Conservation (phyloP, 164 flowering plant species). For the Chimonanthus praecox region DNA sequence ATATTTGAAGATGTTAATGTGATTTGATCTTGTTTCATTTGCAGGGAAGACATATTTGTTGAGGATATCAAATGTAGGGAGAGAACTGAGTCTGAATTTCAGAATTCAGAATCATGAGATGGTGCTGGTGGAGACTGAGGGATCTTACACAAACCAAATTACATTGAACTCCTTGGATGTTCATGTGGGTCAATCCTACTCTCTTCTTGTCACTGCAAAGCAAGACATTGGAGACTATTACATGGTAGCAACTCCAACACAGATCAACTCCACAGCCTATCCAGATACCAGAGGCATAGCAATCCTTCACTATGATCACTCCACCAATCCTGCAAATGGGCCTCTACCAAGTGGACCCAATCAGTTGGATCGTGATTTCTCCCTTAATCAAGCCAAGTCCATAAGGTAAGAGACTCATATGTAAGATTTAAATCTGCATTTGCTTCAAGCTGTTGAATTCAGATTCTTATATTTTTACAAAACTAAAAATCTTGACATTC, state of each 20-base stretch:
- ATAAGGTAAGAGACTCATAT: constrained; percentile 30
- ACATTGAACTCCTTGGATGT: constrained; percentile 49
- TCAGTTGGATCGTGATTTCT: constrained; percentile 38
- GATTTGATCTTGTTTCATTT: background rate
- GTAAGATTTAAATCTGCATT: too few relatives aligned
- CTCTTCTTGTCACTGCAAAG: constrained; percentile 59
- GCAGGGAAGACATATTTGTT: constrained; percentile 57
- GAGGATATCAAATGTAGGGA: constrained; percentile 58
- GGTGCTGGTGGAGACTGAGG: constrained; percentile 72
- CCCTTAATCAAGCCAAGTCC: constrained; percentile 54
- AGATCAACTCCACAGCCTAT: constrained; percentile 11
- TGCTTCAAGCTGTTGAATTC: too few relatives aligned
- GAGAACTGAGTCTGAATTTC: constrained; percentile 44
- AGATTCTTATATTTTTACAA: too few relatives aligned
- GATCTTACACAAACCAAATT: constrained; percentile 57
- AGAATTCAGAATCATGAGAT: constrained; percentile 55
- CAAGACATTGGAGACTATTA: constrained; percentile 39
- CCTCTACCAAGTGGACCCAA: constrained; percentile 49
- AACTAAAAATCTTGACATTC: too few relatives aligned
- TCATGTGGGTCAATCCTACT: constrained; percentile 69
- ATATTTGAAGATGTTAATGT: too few relatives aligned
- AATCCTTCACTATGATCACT: constrained; percentile 38
- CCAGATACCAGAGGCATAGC: constrained; percentile 25
- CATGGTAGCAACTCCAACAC: constrained; percentile 51
- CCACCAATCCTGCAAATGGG: constrained; percentile 19